Conservation (phyloP, 2,329 filamentous ascomycete species). For the Xylariaceae sp. region DNA sequence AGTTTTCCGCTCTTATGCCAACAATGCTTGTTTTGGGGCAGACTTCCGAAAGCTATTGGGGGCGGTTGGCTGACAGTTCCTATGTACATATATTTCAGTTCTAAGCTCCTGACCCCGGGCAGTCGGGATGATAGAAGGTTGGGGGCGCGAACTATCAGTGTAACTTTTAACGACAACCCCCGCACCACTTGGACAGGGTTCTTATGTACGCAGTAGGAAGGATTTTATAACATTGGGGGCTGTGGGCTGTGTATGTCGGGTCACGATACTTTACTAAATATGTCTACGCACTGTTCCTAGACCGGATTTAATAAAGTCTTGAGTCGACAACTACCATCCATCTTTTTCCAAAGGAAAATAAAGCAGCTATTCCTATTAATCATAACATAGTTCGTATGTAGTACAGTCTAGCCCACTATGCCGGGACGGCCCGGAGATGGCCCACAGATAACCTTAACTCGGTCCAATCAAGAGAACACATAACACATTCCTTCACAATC, state of each 20-base stretch:
- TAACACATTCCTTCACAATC: neutral
- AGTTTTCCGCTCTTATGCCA: neutral
- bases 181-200: neutral
- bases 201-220: neutral
- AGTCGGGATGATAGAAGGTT: neutral
- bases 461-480: neutral
- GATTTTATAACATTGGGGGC: neutral
- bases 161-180: neutral
- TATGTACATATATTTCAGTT: neutral
- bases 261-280: neutral
- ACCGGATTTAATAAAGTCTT: neutral
- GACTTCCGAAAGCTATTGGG: no score
- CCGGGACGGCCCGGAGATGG: neutral
- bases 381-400: no score
- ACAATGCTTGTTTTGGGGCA: neutral
- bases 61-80: neutral
- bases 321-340: neutral
- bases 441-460: neutral
- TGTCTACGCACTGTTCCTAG: neutral
- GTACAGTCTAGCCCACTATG: neutral
- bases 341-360: neutral
- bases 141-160: neutral
- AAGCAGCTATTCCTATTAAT: no score
- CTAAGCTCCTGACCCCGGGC: neutral
- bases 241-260: neutral